Evolutionary conservation across 78 protist species (phyloP).

Genomic region (Pelomyxa schiedti): DNA sequence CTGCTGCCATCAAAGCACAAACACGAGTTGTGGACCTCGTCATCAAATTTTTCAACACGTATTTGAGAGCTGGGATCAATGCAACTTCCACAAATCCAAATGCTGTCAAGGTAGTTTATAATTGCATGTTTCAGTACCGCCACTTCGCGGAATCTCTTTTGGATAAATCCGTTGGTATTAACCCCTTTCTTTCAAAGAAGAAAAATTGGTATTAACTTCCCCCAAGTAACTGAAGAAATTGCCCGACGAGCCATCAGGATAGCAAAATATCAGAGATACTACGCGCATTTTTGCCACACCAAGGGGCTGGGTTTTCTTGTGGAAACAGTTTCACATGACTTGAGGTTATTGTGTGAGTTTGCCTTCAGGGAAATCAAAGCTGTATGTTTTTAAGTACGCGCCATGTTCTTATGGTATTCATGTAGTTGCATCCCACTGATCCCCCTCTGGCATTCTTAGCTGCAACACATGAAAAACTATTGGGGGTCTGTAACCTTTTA

Average conservation of each 20-base stretch:
- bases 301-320: not conserved
- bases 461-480: too few species aligned
- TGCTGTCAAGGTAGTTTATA: not conserved
- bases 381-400: too few species aligned
- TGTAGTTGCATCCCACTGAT: too few species aligned
- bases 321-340: not conserved
- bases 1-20: not conserved
- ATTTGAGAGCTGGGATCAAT: not conserved
- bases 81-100: too few species aligned
- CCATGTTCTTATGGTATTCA: too few species aligned
- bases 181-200: not conserved
- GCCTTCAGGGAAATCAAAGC: too few species aligned
- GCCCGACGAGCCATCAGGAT: not conserved
- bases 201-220: not conserved
- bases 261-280: not conserved
- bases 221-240: not conserved
- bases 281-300: not conserved
- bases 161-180: not conserved
- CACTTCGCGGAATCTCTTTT: not conserved
- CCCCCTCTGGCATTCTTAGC: too few species aligned
- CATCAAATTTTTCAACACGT: slow-evolving; percentile 12
- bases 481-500: too few species aligned
- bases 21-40: not conserved
- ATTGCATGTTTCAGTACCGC: slow-evolving; percentile 1
- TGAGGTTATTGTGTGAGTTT: slow-evolving; percentile 1